Evolutionary conservation across 2,329 filamentous ascomycete species (phyloP).

Genomic region (Colletotrichum filicis): DNA sequence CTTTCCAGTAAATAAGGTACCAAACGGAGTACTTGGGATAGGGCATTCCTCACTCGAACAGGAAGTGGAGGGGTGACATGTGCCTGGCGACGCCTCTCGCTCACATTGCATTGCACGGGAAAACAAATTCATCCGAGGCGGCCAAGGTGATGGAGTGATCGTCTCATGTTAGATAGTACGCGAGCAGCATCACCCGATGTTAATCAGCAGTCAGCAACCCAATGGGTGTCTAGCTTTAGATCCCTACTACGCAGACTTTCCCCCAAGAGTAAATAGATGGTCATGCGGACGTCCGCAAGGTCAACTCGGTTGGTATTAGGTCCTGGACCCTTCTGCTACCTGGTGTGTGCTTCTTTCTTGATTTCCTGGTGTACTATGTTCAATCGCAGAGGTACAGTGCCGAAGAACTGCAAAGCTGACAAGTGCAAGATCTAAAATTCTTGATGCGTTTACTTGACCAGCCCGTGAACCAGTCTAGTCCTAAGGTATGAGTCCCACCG

Average conservation of each 20-base stretch:
- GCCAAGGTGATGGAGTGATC: constrained; percentile 13
- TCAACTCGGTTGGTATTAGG: not conserved
- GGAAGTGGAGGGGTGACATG: not conserved
- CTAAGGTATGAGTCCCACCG: not conserved
- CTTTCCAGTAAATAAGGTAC: not conserved
- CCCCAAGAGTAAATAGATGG: not conserved
- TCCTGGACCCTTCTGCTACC: not conserved
- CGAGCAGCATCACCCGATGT: constrained; percentile 12
- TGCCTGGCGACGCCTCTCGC: not conserved
- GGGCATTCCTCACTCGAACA: not conserved
- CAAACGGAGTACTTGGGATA: too few species aligned
- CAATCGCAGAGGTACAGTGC: not conserved
- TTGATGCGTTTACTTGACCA: not conserved
- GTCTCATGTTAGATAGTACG: constrained; percentile 8
- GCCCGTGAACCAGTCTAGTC: not conserved
- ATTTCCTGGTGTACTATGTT: too few species aligned
- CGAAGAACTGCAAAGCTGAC: not conserved
- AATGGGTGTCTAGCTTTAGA: not conserved
- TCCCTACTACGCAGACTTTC: not conserved
- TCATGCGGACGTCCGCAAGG: constrained; percentile 20
- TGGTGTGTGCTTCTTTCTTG: not conserved
- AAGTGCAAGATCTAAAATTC: not conserved
- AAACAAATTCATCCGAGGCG: not conserved
- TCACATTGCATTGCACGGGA: not conserved
- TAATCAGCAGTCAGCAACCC: not conserved